Evolutionary conservation across 1,284 basidiomycete genomes (phyloP).

Genomic region (Tylopilus orsonianus): DNA sequence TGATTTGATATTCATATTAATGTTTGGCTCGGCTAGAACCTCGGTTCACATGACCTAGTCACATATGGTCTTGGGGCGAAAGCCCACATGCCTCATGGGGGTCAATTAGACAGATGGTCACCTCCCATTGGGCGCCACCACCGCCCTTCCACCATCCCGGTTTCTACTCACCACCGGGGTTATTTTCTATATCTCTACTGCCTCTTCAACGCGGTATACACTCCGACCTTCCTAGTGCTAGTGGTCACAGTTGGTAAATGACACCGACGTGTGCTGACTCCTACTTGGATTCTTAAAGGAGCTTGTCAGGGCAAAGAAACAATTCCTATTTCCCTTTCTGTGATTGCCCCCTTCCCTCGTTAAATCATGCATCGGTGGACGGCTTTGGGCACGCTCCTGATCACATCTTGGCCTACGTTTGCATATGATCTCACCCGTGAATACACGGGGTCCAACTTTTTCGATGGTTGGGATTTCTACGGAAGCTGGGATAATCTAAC

Average conservation of each 20-base stretch:
- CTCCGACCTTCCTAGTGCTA: background rate
- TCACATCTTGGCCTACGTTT: conserved; percentile 3
- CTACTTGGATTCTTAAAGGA: conserved; percentile 14
- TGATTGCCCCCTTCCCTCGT: background rate
- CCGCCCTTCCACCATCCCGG: background rate
- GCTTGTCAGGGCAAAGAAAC: background rate
- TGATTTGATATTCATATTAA: background rate
- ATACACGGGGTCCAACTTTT: conserved; percentile 47
- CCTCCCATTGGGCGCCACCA: background rate
- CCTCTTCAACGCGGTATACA: background rate
- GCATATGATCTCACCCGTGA: conserved; percentile 38
- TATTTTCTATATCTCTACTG: background rate
- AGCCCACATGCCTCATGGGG: background rate
- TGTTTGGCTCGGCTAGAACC: background rate
- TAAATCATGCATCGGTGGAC: conserved; percentile 12
- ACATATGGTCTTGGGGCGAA: background rate
- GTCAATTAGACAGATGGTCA: background rate
- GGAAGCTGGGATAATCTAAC: conserved; percentile 55
- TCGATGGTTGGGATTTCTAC: conserved; percentile 56
- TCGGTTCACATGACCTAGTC: background rate
- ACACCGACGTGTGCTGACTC: conserved; percentile 1
- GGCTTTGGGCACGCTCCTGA: background rate
- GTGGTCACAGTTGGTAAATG: background rate
- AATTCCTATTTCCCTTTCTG: background rate
- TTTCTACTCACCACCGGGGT: background rate